Evolutionary conservation across 169 alveolate species (phyloP), one percentile per base, ranked within the genome.

Genomic region (Plasmodium gonderi): DNA sequence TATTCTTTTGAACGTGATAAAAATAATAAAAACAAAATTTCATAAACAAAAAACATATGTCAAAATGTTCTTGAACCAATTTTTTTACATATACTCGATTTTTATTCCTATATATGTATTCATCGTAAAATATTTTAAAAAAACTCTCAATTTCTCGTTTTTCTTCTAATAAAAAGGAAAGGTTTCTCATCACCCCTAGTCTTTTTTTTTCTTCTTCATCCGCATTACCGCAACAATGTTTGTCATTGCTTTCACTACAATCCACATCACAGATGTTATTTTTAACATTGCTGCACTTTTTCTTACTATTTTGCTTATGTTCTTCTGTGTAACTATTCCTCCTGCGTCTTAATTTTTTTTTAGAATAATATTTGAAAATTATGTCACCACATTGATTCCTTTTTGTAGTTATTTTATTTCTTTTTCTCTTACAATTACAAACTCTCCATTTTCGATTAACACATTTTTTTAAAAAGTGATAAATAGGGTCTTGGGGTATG

Each of bases 11-110:
- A 65, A 49, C 9, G 51, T 65, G 36, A 12, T 80, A 44, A 11
- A 36, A n/a, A 64, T 80, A 60, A 76, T 83, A 83, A 44, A 83
- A 72, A 64, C 82, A 83, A 11, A 83, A 72, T 42, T 83, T 83
- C 31, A 83, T 68, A 38, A 83, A 83, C 42, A 83, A 83, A 72
- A 83, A 83, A n/a, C 92, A 83, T 36, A 83, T 47, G 44, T 83
- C 83, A 40, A 83, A 83, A 49, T 47, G 12, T 49, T 83, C 92
- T n/a, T 47, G 38, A 14, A 69, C 92, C 77, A 82, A 82, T 3
- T 45, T 69, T 72, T 72, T 83, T 69, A 72, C 82, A 47, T 83
- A 83, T 9, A 20, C 2, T 33, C 74, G 8, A 72, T 83, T 83
- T 72, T 49, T 36, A 49, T 83, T 83, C 64, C 60, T 72, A 76